Conservation (phyloP, 192 early-diverging fungal species). For the Piromyces finnis region DNA sequence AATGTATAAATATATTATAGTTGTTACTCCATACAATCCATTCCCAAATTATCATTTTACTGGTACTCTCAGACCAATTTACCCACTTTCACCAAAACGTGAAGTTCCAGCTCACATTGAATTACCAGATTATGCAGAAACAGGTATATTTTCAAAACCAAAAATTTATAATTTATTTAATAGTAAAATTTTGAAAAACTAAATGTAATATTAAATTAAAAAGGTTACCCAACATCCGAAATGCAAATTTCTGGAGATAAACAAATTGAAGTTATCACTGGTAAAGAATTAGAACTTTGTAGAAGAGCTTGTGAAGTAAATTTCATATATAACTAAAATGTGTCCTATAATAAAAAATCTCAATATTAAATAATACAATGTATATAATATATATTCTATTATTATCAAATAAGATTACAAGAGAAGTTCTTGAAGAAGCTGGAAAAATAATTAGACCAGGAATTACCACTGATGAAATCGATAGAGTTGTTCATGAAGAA, state of each 20-base stretch:
- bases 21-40: constrained; percentile 22
- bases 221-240: constrained; percentile 60
- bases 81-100: constrained; percentile 53
- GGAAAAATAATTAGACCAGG: constrained; percentile 61
- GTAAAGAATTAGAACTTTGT: constrained; percentile 62
- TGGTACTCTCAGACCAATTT: constrained; percentile 47
- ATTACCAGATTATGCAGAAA: constrained; percentile 52
- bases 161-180: too few relatives aligned
- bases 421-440: constrained; percentile 84
- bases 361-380: too few relatives aligned
- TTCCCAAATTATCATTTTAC: constrained; percentile 42
- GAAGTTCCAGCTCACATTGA: constrained; percentile 42
- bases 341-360: too few relatives aligned
- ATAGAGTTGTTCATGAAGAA: constrained; percentile 87
- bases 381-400: too few relatives aligned
- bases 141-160: constrained; percentile 2
- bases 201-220: neutral
- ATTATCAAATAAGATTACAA: constrained; percentile 58
- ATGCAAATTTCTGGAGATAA: constrained; percentile 39
- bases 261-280: constrained; percentile 47
- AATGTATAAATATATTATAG: neutral
- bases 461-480: constrained; percentile 89
- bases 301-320: neutral
- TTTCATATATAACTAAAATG: too few relatives aligned
- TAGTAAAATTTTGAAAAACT: too few relatives aligned